These are phyloP conservation scores for Ceriops tagal DNA, from an alignment of 345 rosid genomes.

Conservation along the genomic window DNA sequence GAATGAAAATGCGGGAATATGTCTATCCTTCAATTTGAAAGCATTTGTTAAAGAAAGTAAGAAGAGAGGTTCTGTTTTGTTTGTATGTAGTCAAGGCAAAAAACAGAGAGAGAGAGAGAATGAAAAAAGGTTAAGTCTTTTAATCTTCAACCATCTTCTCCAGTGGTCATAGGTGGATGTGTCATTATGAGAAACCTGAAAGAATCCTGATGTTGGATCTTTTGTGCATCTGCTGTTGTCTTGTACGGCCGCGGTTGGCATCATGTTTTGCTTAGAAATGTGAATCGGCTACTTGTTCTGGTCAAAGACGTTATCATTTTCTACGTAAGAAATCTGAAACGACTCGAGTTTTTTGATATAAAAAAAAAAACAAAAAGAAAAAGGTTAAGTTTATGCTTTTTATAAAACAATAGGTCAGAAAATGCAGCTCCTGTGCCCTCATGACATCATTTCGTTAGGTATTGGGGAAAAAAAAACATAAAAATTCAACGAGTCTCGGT, in stretches of 20 bases:
- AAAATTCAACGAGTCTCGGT: too few species aligned
- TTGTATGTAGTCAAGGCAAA: neutral
- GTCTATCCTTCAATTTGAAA: neutral
- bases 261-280: constrained; percentile 5
- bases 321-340: constrained; percentile 7
- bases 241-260: constrained; percentile 4
- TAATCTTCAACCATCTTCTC: neutral
- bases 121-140: neutral
- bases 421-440: too few species aligned
- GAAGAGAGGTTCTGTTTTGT: neutral
- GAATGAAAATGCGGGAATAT: neutral
- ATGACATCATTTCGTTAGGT: too few species aligned
- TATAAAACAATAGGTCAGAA: too few species aligned
- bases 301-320: constrained; percentile 12
- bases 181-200: constrained; percentile 13
- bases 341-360: neutral
- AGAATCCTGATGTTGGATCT: constrained; percentile 1
- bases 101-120: neutral
- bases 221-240: constrained; percentile 1
- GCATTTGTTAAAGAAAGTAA: too few species aligned
- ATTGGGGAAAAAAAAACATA: too few species aligned
- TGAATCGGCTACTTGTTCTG: neutral
- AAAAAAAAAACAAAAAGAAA: too few species aligned
- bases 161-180: neutral
- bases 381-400: too few species aligned